These are phyloP conservation scores for Handroanthus guayacan DNA, from an alignment of 257 asterid genomes.

Conservation along the genomic window DNA sequence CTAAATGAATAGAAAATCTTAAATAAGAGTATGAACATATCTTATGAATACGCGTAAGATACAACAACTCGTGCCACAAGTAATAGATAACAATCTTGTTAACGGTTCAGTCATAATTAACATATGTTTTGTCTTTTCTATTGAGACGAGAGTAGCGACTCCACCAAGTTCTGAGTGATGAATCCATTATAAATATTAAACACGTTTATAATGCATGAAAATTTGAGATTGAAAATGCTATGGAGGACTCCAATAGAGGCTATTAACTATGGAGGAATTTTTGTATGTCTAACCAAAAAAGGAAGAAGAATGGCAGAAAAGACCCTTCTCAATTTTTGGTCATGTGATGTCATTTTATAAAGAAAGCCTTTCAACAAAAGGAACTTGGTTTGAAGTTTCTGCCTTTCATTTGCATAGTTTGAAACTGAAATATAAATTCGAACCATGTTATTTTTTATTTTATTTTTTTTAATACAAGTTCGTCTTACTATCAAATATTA, in stretches of 20 bases:
- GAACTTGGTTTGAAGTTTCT: too few species aligned
- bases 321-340: background rate
- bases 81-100: too few species aligned
- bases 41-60: too few species aligned
- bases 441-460: too few species aligned
- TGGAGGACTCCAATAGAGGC: background rate
- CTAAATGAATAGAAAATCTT: too few species aligned
- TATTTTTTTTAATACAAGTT: too few species aligned
- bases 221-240: background rate
- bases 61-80: too few species aligned
- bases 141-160: background rate
- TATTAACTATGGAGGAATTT: background rate
- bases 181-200: background rate
- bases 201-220: conserved; percentile 8
- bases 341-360: background rate
- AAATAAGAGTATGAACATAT: too few species aligned
- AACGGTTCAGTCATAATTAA: background rate
- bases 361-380: background rate
- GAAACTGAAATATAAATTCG: too few species aligned
- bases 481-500: too few species aligned
- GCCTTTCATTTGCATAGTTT: too few species aligned
- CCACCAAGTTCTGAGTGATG: background rate
- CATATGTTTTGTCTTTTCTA: background rate
- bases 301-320: background rate
- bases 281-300: conserved; percentile 9